Evolutionary conservation across 179 eudicot genomes (phyloP), one percentile per base, ranked within the genome.

Genomic region (Amaranthus tricolor): DNA sequence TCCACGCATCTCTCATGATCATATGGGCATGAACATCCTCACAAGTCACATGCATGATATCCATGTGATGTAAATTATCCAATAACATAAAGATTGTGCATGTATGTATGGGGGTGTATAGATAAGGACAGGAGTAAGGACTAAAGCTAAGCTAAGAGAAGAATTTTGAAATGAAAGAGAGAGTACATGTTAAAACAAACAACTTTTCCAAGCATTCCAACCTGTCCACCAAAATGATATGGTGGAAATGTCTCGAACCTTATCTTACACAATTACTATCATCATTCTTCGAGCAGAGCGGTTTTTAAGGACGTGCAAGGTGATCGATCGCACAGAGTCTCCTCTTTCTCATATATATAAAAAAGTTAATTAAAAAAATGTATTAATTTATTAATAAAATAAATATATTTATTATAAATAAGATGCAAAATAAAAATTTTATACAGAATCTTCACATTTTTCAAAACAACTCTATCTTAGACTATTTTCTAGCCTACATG

Each of bases 161-260:
- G 76, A 72, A 73, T 70, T 57, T 69, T 17, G 5, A 60, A 57
- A 45, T 71, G 19, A 56, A 31, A 53, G 66, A 76, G 61, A 76
- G 7, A 70, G 0, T 52, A 65, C 66, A 76, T 40, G 8, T 60
- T 71, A 53, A 65, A 60, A 66, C 58, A 80, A 76, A 74, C 78
- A 67, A 68, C 76, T 40, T 72, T 52, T 19, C n/a, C 74, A 67
- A 66, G 48, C 74, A 72, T 68, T 80, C 80, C 83, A 80, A 76
- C 77, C 80, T 80, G 77, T 72, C 76, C 53, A 67, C 45, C 53
- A 12, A 56, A 53, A 51, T 72, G 80, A 67, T 66, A 43, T 62
- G 19, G 72, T 73, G 72, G 75, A 56, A 53, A 11, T 70, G 72
- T 81, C 83, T 50, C n/a, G 51, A 66, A 59, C 21, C 48, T 20